Conservation (phyloP, 2,329 filamentous ascomycete species). For the Aciculosporium take region DNA sequence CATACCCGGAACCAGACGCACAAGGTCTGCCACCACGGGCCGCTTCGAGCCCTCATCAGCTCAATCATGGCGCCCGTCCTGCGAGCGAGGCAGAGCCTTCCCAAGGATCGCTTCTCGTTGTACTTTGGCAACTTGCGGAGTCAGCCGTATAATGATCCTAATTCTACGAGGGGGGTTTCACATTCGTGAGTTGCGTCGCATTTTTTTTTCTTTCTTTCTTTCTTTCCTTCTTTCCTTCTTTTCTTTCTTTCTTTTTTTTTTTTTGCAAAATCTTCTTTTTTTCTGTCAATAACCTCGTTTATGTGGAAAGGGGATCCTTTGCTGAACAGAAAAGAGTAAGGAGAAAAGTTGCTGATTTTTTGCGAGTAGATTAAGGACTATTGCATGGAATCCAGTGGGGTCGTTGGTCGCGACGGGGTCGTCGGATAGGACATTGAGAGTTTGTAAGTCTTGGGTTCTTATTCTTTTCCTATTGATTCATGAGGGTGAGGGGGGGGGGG, state of each 20-base stretch:
- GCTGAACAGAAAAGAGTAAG: too few relatives aligned
- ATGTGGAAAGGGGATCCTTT: background rate
- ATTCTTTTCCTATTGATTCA: background rate
- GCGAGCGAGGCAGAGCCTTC: slow-evolving; percentile 37
- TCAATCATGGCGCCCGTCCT: slow-evolving; percentile 26
- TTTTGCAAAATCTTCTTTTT: too few relatives aligned
- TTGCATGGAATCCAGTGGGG: slow-evolving; percentile 82
- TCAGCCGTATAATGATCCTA: slow-evolving; percentile 54
- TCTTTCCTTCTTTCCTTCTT: background rate
- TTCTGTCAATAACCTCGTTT: too few relatives aligned
- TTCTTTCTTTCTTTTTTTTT: background rate
- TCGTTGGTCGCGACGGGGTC: slow-evolving; percentile 72
- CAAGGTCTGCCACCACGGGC: too few relatives aligned
- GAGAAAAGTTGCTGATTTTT: background rate
- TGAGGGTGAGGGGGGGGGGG: too few relatives aligned
- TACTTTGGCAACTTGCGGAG: slow-evolving; percentile 56
- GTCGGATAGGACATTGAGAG: slow-evolving; percentile 53
- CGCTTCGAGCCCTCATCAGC: background rate
- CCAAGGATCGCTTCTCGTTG: slow-evolving; percentile 54
- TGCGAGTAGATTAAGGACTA: slow-evolving; percentile 49
- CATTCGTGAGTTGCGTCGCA: slow-evolving; percentile 37
- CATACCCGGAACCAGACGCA: too few relatives aligned
- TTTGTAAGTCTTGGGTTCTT: slow-evolving; percentile 41
- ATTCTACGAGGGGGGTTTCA: slow-evolving; percentile 36
- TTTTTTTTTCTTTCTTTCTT: background rate